Percentiles rank a stretch among this genome's conserved stretches.
phyloP scores from a whole-genome alignment of 805 yeast species.

The Huiozyma sinensis region DNA sequence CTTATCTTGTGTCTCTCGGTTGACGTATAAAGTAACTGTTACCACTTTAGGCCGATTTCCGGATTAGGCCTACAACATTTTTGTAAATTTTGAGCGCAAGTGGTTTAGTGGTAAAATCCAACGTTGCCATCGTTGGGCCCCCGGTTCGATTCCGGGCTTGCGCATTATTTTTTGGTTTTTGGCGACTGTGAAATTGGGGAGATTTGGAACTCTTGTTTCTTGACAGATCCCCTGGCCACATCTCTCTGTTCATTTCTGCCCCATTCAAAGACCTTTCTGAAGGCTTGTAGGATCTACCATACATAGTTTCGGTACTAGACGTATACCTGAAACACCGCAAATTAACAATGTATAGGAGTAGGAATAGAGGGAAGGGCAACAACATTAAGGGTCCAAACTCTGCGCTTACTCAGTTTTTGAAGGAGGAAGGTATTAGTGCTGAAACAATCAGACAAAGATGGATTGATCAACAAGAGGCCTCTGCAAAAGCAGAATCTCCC shows the following conservation, averaged over 20 bases:
- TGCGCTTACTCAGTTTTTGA: conserved; percentile 79
- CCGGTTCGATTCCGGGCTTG: conserved; percentile 1
- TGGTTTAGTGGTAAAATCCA: conserved; percentile 1
- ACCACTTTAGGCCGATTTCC: no score
- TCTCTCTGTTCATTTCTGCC: no score
- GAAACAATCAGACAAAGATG: conserved; percentile 53
- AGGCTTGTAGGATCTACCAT: no score
- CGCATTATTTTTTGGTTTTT: background rate
- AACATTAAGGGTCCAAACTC: conserved; percentile 53
- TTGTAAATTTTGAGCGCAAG: background rate
- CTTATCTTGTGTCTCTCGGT: no score
- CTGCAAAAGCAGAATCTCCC: conserved; percentile 4
- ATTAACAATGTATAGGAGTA: conserved; percentile 19
- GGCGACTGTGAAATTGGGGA: no score
- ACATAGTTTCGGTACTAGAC: no score
- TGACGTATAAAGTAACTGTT: no score
- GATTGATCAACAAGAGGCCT: conserved; percentile 22
- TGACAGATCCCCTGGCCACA: background rate
- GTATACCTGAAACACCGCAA: no score
- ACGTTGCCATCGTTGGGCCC: conserved; percentile 1
- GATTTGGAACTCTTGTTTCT: background rate
- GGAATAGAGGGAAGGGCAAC: conserved; percentile 12
- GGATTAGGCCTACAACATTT: no score
- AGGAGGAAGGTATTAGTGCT: conserved; percentile 83
- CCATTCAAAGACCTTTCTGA: no score